phyloP scores from a whole-genome alignment of 768 basidiomycete genomes.

The Sistotremastrum niveocremeum region DNA sequence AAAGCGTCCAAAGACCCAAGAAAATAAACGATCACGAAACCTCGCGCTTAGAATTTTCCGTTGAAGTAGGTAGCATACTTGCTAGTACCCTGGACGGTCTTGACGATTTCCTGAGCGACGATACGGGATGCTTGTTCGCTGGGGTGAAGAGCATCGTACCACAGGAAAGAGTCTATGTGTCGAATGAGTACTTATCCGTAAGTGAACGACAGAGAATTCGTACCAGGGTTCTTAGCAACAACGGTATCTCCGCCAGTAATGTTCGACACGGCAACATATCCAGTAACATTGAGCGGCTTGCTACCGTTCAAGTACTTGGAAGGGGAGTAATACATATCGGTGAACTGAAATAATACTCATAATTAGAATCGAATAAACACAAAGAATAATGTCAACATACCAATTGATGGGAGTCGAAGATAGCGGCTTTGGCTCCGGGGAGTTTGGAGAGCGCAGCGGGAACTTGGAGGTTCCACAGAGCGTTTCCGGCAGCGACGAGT shows the following conservation, averaged over 20 bases:
- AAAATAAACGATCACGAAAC: neutral
- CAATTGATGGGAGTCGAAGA: conserved; percentile 4
- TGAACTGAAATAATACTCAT: conserved; percentile 26
- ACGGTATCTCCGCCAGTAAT: conserved; percentile 29
- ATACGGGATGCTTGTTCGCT: conserved; percentile 45
- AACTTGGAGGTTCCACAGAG: conserved; percentile 36
- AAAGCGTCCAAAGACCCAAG: no score
- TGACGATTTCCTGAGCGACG: conserved; percentile 37
- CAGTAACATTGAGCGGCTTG: conserved; percentile 44
- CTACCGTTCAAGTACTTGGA: conserved; percentile 47
- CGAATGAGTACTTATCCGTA: neutral
- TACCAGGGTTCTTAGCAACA: no score
- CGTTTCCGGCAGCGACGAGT: conserved; percentile 37
- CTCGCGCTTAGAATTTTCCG: neutral
- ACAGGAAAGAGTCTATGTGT: neutral
- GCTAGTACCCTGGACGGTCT: conserved; percentile 27
- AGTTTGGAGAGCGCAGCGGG: conserved; percentile 33
- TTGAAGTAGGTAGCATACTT: conserved; percentile 6
- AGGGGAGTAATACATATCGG: conserved; percentile 43
- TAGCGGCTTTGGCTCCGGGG: conserved; percentile 45
- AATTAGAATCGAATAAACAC: neutral
- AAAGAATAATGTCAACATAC: neutral
- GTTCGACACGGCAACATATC: conserved; percentile 21
- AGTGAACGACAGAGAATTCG: neutral
- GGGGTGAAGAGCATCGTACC: conserved; percentile 47